These are phyloP conservation scores for Rubia yunnanensis DNA, from an alignment of 257 asterid species.

Conservation along the genomic window DNA sequence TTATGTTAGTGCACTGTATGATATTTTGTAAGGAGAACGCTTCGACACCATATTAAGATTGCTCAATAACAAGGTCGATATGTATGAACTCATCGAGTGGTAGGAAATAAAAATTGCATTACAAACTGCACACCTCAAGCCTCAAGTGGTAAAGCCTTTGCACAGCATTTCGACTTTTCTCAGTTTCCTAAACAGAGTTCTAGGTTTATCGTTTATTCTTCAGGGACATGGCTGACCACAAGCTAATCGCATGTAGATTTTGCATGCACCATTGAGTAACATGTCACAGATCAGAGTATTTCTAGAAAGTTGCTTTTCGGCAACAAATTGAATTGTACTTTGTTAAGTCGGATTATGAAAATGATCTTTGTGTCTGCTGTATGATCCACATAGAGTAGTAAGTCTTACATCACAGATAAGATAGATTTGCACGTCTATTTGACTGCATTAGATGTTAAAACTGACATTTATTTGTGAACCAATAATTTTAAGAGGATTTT, in stretches of 20 bases:
- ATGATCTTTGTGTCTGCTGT: background rate
- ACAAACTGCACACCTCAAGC: background rate
- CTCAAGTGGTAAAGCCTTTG: constrained; percentile 2
- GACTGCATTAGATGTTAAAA: constrained; percentile 3
- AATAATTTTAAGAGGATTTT: background rate
- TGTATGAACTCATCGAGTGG: background rate
- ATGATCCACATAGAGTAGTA: background rate
- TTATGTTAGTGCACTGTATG: background rate
- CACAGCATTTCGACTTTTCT: background rate
- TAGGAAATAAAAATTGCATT: background rate
- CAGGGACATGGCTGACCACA: background rate
- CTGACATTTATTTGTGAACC: background rate
- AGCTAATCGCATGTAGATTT: background rate
- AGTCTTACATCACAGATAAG: no score
- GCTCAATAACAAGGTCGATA: background rate
- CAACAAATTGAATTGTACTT: background rate
- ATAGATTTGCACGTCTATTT: no score
- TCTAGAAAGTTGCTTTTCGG: background rate
- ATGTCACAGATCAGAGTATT: background rate
- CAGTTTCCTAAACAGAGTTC: background rate
- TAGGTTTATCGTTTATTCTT: background rate
- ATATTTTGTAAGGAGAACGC: background rate
- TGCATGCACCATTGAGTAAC: background rate
- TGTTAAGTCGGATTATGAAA: background rate
- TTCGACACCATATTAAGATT: background rate